These are phyloP conservation scores for Thelonectria rubi DNA, from an alignment of 2,329 filamentous ascomycete genomes.

Conservation along the genomic window DNA sequence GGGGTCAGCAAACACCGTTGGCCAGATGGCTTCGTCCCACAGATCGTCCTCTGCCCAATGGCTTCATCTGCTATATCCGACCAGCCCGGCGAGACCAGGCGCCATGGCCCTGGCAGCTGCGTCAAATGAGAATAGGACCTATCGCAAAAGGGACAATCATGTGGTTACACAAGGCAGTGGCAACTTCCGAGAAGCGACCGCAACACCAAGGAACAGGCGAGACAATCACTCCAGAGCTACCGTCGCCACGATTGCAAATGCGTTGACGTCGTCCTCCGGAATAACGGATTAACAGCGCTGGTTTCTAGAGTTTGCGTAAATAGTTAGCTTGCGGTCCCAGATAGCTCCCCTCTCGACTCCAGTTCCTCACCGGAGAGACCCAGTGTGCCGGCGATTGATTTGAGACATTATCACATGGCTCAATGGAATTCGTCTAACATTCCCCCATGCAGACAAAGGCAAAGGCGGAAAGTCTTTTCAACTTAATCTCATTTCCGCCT, in stretches of 20 bases:
- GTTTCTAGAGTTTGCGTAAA: too few relatives aligned
- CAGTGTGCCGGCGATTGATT: conserved; percentile 7
- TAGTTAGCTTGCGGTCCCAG: not conserved
- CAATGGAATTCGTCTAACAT: conserved; percentile 38
- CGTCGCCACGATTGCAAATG: too few relatives aligned
- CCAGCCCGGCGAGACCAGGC: not conserved
- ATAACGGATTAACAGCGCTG: not conserved
- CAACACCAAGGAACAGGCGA: not conserved
- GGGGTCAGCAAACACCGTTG: not conserved
- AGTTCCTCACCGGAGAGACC: not conserved
- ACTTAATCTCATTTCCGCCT: conserved; percentile 35
- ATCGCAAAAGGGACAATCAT: conserved; percentile 1
- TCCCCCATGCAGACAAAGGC: conserved; percentile 37
- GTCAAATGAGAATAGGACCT: conserved; percentile 7
- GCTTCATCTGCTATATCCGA: not conserved
- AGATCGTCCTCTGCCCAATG: conserved; percentile 27
- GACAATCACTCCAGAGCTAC: not conserved
- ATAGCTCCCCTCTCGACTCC: not conserved
- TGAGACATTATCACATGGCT: conserved; percentile 39
- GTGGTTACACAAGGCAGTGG: conserved; percentile 7
- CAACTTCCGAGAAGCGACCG: not conserved
- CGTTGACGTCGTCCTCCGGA: conserved; percentile 11
- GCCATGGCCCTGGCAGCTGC: conserved; percentile 18
- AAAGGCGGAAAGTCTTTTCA: conserved; percentile 21
- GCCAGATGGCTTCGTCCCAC: conserved; percentile 28